phyloP scores from a whole-genome alignment of 73 alveolate genomes.

The Blepharisma japonicum region DNA sequence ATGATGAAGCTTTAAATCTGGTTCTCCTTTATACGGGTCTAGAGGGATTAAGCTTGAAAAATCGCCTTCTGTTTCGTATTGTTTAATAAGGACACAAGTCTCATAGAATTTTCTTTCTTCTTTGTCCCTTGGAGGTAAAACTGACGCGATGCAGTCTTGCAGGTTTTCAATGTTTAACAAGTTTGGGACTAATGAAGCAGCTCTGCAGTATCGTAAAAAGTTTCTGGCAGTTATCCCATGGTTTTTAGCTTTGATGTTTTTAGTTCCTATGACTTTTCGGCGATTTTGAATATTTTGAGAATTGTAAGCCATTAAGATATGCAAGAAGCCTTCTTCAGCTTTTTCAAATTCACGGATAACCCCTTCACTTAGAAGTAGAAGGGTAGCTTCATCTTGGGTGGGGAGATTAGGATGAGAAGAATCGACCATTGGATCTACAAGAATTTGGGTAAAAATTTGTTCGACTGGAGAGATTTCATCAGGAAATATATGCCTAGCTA shows the following conservation, averaged over 20 bases:
- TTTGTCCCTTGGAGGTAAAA: slow-evolving; percentile 60
- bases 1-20: slow-evolving; percentile 56
- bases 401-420: slow-evolving; percentile 62
- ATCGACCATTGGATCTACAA: slow-evolving; percentile 52
- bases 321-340: slow-evolving; percentile 44
- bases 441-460: slow-evolving; percentile 58
- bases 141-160: slow-evolving; percentile 42
- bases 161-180: slow-evolving; percentile 65
- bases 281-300: slow-evolving; percentile 48
- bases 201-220: slow-evolving; percentile 51
- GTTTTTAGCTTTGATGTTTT: slow-evolving; percentile 53
- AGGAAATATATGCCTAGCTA: slow-evolving; percentile 47
- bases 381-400: slow-evolving; percentile 53
- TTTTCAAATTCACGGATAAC: slow-evolving; percentile 43
- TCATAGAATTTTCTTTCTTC: slow-evolving; percentile 49
- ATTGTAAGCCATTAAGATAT: slow-evolving; percentile 41
- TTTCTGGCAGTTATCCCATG: slow-evolving; percentile 48
- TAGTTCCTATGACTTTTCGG: slow-evolving; percentile 42
- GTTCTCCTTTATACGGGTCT: slow-evolving; percentile 49
- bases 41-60: slow-evolving; percentile 25
- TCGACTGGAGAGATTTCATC: slow-evolving; percentile 66
- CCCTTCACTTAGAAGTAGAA: slow-evolving; percentile 44
- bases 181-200: slow-evolving; percentile 56
- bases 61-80: slow-evolving; percentile 48
- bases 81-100: slow-evolving; percentile 33